Evolutionary conservation across 306 rosid genomes (phyloP).

Genomic region (Pyrus betulifolia): DNA sequence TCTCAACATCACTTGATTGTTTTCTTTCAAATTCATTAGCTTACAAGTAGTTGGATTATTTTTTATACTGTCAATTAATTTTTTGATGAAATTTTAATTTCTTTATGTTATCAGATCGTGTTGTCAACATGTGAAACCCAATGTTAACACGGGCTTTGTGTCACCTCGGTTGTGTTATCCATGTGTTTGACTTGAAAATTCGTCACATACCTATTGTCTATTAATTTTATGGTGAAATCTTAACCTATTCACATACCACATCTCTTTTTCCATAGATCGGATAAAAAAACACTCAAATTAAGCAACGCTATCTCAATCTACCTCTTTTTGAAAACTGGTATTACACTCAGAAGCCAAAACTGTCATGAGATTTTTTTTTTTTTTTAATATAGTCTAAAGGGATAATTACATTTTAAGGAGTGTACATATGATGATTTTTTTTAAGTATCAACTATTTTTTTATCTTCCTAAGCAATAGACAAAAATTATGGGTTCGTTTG

Average conservation of each 20-base stretch:
- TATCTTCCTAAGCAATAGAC: background rate
- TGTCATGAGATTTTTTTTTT: too few relatives aligned
- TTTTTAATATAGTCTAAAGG: background rate
- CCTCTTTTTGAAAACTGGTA: background rate
- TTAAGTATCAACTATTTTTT: background rate
- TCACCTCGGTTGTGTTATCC: too few relatives aligned
- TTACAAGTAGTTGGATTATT: too few relatives aligned
- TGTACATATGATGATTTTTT: background rate
- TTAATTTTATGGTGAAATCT: too few relatives aligned
- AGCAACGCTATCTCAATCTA: background rate
- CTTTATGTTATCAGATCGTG: too few relatives aligned
- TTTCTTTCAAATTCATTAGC: too few relatives aligned
- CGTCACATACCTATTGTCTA: too few relatives aligned
- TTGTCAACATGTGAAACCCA: too few relatives aligned
- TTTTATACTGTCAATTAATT: too few relatives aligned
- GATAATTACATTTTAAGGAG: background rate
- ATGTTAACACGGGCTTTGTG: fast-evolving
- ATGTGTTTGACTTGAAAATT: too few relatives aligned
- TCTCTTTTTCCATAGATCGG: background rate
- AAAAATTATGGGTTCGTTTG: background rate
- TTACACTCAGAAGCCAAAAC: too few relatives aligned
- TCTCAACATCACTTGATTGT: background rate
- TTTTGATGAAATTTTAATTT: too few relatives aligned
- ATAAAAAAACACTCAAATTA: background rate
- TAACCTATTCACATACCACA: background rate